Evolutionary conservation across 2,329 filamentous ascomycete genomes (phyloP), one percentile per base, ranked within the genome.

Genomic region (Clarireedia homoeocarpa): DNA sequence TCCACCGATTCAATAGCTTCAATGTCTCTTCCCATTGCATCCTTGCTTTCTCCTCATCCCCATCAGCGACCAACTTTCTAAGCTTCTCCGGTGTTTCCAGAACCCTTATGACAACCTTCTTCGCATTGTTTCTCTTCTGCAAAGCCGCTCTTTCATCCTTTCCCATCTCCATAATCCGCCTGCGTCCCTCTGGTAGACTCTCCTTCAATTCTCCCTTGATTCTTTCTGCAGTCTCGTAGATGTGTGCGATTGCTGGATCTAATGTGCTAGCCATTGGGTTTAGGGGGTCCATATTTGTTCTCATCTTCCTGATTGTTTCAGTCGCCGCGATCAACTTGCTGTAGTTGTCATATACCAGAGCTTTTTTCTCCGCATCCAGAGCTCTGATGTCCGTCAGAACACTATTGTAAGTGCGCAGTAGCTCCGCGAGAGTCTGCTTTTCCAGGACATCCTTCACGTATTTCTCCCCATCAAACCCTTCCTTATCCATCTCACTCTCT

Each of bases 271-370:
- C 86, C 71, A 87, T 1, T 20, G 87, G 86, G 58, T 86, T 86
- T 48, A 91, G 69, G 3, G 86, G 87, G 65, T 91, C 88, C 87
- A 92, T 91, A 61, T 85, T 89, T 34, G 82, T 79, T 57, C 88
- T 79, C 88, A 94, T 91, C 76, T 89, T 90, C 50, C 88, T 82
- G 66, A 99, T 99, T 3, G 92, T 97, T 71, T 96, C 92, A 10
- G 95, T 96, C 1, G 94, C 94, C n/a, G 86, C 83, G 63, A 99
- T 96, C 63, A 99, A 74, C 73, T 97, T 97, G 64, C 88, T 94
- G 72, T 97, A 99, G 70, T 99, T 99, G 71, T 99, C 92, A 71
- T 99, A 99, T 4, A 99, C 94, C 59, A 99, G 74, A 1, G 92
- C 91, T 74, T 99, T 99, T 71, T 94, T 88, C 77, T 99, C 94